These are phyloP conservation scores for Pseudozyma sp. DNA, from an alignment of 1,284 basidiomycete species.

Conservation along the genomic window DNA sequence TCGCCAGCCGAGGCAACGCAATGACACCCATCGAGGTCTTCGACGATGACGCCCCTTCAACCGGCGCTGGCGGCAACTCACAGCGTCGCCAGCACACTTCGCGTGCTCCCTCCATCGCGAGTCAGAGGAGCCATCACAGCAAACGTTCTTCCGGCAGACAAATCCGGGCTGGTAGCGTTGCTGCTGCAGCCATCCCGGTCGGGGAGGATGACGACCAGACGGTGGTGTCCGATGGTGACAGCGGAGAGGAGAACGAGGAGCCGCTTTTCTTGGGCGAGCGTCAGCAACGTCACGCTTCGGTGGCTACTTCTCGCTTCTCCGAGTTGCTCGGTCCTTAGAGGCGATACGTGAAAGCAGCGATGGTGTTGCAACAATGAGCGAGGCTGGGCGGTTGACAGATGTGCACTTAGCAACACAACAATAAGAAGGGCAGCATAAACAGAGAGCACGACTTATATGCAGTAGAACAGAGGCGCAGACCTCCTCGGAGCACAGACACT, in stretches of 20 bases:
- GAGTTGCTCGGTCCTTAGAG: not conserved
- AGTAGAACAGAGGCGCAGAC: too few relatives aligned
- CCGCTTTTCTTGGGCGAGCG: not conserved
- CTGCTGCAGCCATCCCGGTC: not conserved
- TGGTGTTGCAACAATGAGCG: too few relatives aligned
- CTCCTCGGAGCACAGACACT: too few relatives aligned
- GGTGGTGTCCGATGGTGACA: not conserved
- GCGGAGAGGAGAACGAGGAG: not conserved
- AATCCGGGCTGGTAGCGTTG: not conserved
- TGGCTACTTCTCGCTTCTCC: slow-evolving; percentile 5
- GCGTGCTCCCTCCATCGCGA: slow-evolving; percentile 6
- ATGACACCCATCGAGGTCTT: too few relatives aligned
- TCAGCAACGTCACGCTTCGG: not conserved
- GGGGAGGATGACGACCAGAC: not conserved
- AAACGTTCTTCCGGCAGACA: too few relatives aligned
- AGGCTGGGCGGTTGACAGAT: too few relatives aligned
- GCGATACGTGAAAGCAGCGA: too few relatives aligned
- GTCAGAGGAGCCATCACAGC: not conserved
- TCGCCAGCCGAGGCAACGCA: not conserved
- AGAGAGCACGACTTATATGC: too few relatives aligned
- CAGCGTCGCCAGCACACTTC: not conserved
- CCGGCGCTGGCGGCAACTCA: too few relatives aligned
- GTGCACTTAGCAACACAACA: too few relatives aligned
- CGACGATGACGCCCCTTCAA: too few relatives aligned
- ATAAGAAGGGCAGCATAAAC: too few relatives aligned